These are phyloP conservation scores for Neurospora sp. DNA, from an alignment of 495 filamentous ascomycete species.

Conservation along the genomic window DNA sequence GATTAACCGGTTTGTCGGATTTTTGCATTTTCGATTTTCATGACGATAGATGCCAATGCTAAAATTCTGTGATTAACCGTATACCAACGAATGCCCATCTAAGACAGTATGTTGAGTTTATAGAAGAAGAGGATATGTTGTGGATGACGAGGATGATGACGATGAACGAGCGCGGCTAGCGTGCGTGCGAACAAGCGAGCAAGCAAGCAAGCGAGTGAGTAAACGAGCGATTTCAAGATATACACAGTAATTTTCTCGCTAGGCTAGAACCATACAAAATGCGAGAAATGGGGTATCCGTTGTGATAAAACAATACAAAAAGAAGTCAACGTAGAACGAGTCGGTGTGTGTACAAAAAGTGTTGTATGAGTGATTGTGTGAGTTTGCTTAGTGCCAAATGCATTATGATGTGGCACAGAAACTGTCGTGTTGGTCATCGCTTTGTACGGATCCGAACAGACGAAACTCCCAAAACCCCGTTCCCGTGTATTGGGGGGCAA, in stretches of 20 bases:
- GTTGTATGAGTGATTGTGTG: background rate
- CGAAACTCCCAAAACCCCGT: background rate
- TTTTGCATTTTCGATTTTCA: background rate
- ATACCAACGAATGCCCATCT: background rate
- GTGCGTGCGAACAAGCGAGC: background rate
- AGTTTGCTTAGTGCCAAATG: background rate
- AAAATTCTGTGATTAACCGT: background rate
- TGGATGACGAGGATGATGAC: background rate
- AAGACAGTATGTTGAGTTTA: background rate
- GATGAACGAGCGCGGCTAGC: background rate
- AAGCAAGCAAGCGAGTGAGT: background rate
- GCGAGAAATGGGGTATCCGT: background rate
- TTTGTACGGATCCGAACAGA: background rate
- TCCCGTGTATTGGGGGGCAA: background rate
- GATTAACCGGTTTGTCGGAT: background rate
- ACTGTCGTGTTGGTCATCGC: background rate
- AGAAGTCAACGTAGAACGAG: background rate
- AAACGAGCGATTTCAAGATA: background rate
- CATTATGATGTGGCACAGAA: background rate
- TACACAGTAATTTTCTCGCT: background rate
- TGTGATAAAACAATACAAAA: background rate
- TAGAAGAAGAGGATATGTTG: background rate
- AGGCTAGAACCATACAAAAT: background rate
- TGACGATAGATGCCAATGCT: background rate
- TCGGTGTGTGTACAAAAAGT: background rate